These are phyloP conservation scores for Cytospora piceicola DNA, from an alignment of 2,329 filamentous ascomycete species.

Conservation along the genomic window DNA sequence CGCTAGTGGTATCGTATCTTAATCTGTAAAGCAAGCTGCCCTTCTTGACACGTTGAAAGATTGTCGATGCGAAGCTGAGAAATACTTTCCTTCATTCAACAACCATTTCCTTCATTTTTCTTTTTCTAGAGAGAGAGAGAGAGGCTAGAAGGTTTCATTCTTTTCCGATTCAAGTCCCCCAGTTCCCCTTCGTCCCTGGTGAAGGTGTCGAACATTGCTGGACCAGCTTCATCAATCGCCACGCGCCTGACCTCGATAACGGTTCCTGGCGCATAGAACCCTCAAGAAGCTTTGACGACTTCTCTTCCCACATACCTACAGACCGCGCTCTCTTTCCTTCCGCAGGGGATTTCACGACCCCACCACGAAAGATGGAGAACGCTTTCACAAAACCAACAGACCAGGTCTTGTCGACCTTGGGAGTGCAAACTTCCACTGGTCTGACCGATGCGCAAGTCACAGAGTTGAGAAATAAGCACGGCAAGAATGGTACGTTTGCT, in stretches of 20 bases:
- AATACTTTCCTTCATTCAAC: neutral
- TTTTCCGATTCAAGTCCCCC: neutral
- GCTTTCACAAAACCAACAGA: conserved; percentile 62
- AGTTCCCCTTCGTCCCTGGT: neutral
- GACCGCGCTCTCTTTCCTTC: conserved; percentile 22
- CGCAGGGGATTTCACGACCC: conserved; percentile 30
- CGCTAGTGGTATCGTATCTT: neutral
- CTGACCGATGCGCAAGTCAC: conserved; percentile 63
- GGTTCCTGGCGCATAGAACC: conserved; percentile 16
- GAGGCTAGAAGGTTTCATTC: neutral
- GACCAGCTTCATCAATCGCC: neutral
- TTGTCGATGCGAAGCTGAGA: neutral
- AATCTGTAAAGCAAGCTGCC: neutral
- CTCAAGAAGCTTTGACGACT: conserved; percentile 25
- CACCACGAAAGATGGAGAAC: conserved; percentile 57
- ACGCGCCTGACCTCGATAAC: conserved; percentile 8
- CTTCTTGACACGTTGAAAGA: conserved; percentile 28
- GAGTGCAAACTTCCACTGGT: conserved; percentile 58
- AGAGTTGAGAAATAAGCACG: conserved; percentile 60
- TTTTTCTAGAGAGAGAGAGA: neutral
- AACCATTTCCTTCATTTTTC: neutral
- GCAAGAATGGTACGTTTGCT: conserved; percentile 65
- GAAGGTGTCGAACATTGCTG: neutral
- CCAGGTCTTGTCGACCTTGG: conserved; percentile 63
- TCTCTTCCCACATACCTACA: conserved; percentile 13